Percentiles rank a stretch among this genome's conserved stretches.
phyloP scores from a whole-genome alignment of 345 rosid genomes.

The Stellera chamaejasme region DNA sequence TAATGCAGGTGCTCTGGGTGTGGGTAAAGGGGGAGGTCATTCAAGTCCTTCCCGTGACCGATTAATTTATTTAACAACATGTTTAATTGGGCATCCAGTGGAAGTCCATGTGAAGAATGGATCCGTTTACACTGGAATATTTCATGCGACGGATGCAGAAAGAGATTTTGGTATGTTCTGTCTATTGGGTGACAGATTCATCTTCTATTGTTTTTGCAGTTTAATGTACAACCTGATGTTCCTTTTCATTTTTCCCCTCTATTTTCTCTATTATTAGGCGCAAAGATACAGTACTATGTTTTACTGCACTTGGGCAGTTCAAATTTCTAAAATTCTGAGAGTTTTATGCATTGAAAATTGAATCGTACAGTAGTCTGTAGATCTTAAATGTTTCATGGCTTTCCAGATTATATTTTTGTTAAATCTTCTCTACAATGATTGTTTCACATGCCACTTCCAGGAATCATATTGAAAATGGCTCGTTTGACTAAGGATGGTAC shows the following conservation, averaged over 20 bases:
- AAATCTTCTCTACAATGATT: slow-evolving; percentile 11
- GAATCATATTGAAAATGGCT: slow-evolving; percentile 85
- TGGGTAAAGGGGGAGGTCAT: slow-evolving; percentile 38
- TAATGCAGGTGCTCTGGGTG: slow-evolving; percentile 29
- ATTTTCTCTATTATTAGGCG: neutral
- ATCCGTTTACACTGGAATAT: slow-evolving; percentile 73
- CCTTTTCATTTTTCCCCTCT: neutral
- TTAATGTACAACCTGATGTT: slow-evolving; percentile 2
- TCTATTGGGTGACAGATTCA: slow-evolving; percentile 8
- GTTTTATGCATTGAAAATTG: too few species aligned
- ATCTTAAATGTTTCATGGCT: too few species aligned
- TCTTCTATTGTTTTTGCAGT: neutral
- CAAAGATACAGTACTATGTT: too few species aligned
- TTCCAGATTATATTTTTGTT: neutral
- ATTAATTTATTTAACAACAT: slow-evolving; percentile 52
- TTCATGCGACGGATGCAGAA: slow-evolving; percentile 67
- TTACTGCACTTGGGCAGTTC: too few species aligned
- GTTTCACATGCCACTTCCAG: slow-evolving; percentile 34
- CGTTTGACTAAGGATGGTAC: slow-evolving; percentile 59
- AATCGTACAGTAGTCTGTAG: too few species aligned
- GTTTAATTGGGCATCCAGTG: slow-evolving; percentile 76
- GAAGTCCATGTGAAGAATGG: slow-evolving; percentile 91
- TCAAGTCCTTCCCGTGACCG: slow-evolving; percentile 58
- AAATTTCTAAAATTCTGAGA: too few species aligned
- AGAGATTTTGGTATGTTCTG: slow-evolving; percentile 67